Evolutionary conservation across 805 yeast genomes (phyloP), one percentile per base, ranked within the genome.

Genomic region (Ogataea zsoltii): DNA sequence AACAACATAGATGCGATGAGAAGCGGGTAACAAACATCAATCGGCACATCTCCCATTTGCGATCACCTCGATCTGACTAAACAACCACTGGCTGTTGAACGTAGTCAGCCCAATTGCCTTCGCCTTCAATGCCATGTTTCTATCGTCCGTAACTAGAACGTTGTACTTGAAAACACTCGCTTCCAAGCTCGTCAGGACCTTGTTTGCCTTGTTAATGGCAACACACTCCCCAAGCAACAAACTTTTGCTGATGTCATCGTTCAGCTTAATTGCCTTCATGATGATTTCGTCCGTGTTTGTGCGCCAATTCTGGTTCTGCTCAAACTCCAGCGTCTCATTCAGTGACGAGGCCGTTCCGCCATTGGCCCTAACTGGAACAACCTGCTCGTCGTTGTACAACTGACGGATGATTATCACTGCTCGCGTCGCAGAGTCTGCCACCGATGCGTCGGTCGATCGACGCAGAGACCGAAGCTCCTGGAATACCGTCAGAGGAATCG

Each of bases 381-480:
- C 70, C 41, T 74, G 76, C 38, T 72, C 70, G 36, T 83, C 81
- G 15, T 73, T 60, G 53, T 80, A 82, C 41, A 86, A 66, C 56
- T 84, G 90, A 49, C 91, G 70, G 33, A 85, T 74, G 6, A 85
- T 83, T 3, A 86, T 83, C 6, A 86, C 90, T 1, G 90, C 86
- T 41, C 95, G 67, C 0, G 92, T 85, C 0, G 92, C 92, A 2
- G 90, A 84, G 60, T 86, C 94, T 1, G 88, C 79, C 15, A 86
- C 82, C 3, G 84, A 77, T 1, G 82, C 83, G 60, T 86, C 94
- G 14, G 80, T 76, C 0, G 88, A 82, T 54, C 85, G 78, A 48
- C 92, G 67, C 49, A 86, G 66, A 6, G 88, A 82, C 55, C 92
- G 66, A 48, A 86, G 67, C 57, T 86, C 94, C 67, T 85, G 92